Conservation (phyloP, 164 flowering plant genomes). For the Liquidambar formosana region DNA sequence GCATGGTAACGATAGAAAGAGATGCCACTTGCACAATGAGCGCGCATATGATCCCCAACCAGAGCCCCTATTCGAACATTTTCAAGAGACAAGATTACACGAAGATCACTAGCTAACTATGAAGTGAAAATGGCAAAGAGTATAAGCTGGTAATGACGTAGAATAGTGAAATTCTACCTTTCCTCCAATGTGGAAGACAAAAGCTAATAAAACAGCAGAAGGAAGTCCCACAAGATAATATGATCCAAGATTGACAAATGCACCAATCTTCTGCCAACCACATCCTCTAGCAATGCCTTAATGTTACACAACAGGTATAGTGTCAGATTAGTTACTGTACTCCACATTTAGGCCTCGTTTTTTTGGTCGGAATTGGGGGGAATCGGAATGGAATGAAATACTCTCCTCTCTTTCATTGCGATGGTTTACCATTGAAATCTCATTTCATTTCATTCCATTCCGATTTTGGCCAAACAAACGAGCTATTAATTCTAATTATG, state of each 20-base stretch:
- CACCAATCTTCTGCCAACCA: constrained; percentile 87
- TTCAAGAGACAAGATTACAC: neutral
- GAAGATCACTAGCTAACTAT: neutral
- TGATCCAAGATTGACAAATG: constrained; percentile 66
- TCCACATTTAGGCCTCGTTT: too few relatives aligned
- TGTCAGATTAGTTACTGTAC: too few relatives aligned
- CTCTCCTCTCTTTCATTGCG: too few relatives aligned
- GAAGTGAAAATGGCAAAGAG: neutral
- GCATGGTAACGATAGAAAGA: constrained; percentile 40
- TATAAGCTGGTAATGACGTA: neutral
- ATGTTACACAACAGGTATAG: neutral
- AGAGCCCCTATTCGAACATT: constrained; percentile 56
- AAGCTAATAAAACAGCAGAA: constrained; percentile 50
- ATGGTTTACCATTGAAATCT: neutral
- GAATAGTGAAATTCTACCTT: constrained; percentile 38
- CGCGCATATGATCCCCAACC: constrained; percentile 71
- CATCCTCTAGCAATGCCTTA: constrained; percentile 81
- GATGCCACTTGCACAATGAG: constrained; percentile 46
- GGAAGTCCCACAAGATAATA: constrained; percentile 79
- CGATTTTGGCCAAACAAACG: too few relatives aligned
- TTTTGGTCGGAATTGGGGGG: neutral
- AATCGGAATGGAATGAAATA: too few relatives aligned
- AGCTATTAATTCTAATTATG: too few relatives aligned
- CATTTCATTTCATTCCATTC: too few relatives aligned
- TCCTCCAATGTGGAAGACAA: constrained; percentile 64